Percentiles rank a stretch among this genome's conserved stretches.
Evolutionary conservation across 257 asterid genomes (phyloP).

Genomic region (Petunia secreta): DNA sequence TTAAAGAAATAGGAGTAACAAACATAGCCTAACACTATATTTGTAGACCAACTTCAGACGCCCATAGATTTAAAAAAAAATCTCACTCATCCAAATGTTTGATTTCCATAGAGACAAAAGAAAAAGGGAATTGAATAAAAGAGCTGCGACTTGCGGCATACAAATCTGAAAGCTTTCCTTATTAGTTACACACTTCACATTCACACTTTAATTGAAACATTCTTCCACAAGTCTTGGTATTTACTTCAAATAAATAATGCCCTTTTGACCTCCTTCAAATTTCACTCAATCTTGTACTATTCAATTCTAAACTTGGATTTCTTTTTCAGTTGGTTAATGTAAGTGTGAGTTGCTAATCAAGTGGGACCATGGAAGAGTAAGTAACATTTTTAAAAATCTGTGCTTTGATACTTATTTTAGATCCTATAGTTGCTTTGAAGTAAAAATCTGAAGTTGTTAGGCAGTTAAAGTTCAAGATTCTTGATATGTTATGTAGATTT

Average conservation of each 20-base stretch:
- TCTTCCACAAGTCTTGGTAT: neutral
- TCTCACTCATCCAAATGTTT: too few relatives aligned
- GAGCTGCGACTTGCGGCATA: too few relatives aligned
- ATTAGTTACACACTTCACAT: neutral
- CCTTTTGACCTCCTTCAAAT: constrained; percentile 16
- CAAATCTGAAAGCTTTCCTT: neutral
- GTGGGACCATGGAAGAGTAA: constrained; percentile 27
- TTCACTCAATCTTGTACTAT: neutral
- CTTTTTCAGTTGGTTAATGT: neutral
- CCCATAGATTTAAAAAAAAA: too few relatives aligned
- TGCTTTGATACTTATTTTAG: neutral
- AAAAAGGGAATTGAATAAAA: too few relatives aligned
- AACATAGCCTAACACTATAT: too few relatives aligned
- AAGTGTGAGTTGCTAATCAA: constrained; percentile 11
- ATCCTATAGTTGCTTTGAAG: constrained; percentile 11
- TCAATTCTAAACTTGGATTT: neutral
- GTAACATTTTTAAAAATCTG: neutral
- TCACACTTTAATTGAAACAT: neutral
- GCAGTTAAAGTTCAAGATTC: neutral
- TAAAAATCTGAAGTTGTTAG: neutral
- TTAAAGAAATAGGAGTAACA: too few relatives aligned
- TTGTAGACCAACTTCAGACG: too few relatives aligned
- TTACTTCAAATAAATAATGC: neutral
- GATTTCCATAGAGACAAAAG: too few relatives aligned
- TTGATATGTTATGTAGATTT: neutral